Evolutionary conservation across 495 filamentous ascomycete species (phyloP), one percentile per base, ranked within the genome.

Genomic region (Paragyromitra xinjiangensis): DNA sequence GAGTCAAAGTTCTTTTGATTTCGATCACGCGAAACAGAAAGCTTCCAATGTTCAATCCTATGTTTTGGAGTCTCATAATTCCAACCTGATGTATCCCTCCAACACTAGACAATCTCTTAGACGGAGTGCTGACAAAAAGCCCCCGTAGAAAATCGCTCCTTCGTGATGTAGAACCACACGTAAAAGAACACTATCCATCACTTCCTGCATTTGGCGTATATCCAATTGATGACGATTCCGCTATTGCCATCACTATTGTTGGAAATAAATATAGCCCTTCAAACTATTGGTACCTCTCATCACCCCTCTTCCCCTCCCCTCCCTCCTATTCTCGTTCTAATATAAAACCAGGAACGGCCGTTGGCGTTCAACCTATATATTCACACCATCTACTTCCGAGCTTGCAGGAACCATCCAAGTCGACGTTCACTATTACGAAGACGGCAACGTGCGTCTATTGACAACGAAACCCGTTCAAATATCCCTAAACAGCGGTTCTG

Each of bases 351-450:
- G 92, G 93, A 98, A 97, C 85, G 96, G 96, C 59, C 93, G 96
- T 71, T 98, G 94, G 91, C 93, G 96, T 73, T 93, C 93, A 51
- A 88, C 90, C 63, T 98, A 98, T 86, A 88, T 91, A 83, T 91
- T 92, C 84, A 86, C 87, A 74, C 91, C 91, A 11, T 85, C 90
- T 6, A 89, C 85, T 66, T 88, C 82, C 82, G 87, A 84, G 58
- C 85, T 94, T 12, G 86, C 87, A 11, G 92, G 92, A 66, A 86
- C 84, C 67, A 88, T 94, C 82, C 92, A 92, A 78, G 91, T 94
- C 42, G 92, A 95, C 82, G 95, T 99, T 58, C 96, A 99, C 87
- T 99, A 99, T 88, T 99, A 98, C 87, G 96, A 99, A 85, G 96
- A 99, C 84, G 96, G 96, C 51, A 99, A 99, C 81, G 96, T 99